Base-by-base conservation (phyloP, 2,329 filamentous ascomycete genomes). In the Penicillium psychrosexuale region DNA sequence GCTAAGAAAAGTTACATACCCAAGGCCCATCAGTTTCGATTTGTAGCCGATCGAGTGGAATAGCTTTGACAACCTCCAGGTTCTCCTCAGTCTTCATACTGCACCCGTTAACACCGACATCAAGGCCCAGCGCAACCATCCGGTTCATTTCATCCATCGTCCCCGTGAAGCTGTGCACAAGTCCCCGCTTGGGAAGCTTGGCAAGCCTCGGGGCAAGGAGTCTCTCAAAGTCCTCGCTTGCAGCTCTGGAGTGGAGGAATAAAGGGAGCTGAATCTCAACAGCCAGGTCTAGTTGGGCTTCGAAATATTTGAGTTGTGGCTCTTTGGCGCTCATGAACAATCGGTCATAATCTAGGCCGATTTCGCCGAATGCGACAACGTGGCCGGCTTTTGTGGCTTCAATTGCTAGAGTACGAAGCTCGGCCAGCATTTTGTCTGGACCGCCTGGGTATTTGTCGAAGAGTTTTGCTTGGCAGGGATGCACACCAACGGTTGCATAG, bases 21-120 rank as follows among this genome's bases (percentile, higher is more conserved):
- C 94, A 99, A 3, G 94, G 94, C 2, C 94, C 94, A 70, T 99
- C 94, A 0, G 94, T 99, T 80, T 99, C 94, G 45, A 99, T 85
- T 82, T 97, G 95, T 51, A 99, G 74, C 44, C 87, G 78, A 53
- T 92, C 85, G 11, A 99, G 77, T 11, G 86, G 88, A 37, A 97
- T 85, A 57, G 87, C 83, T 59, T 82, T 85, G 11, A 97, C 91
- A 3, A 97, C 92, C 13, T 83, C 86, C 38, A 96, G 84, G 66
- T 97, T 99, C 70, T 96, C 91, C 11, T 82, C 86, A 6, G 91
- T 97, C 80, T 97, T 99, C 79, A 99, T 84, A 66, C 90, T 95
- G 74, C 94, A 99, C 5, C 94, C 94, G 69, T 99, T 99, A 57
- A 97, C 84, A n/a, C 94, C 93, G 57, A 99, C 86, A 73, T 96